A percentile compares a stretch with the other conserved stretches of the same genome.
These are phyloP conservation scores for Parastagonospora avenae DNA, from an alignment of 2,329 filamentous ascomycete genomes.

Conservation along the genomic window DNA sequence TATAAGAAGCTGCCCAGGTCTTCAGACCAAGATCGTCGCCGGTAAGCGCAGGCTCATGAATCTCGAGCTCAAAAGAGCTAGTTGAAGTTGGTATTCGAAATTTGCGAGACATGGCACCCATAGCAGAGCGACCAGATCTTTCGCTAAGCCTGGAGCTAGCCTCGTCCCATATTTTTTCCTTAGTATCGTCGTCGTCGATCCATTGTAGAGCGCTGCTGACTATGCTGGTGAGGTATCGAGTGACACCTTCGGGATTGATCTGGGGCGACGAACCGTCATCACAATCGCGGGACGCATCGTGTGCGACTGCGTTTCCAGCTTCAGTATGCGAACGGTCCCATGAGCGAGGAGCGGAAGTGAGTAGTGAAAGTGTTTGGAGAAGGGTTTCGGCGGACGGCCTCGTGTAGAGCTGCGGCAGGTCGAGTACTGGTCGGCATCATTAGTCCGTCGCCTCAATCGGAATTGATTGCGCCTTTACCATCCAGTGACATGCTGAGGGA, in stretches of 20 bases:
- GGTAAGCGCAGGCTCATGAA: slow-evolving; percentile 86
- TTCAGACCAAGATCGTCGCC: slow-evolving; percentile 90
- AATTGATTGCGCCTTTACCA: slow-evolving; percentile 22
- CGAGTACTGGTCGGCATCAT: slow-evolving; percentile 59
- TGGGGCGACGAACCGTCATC: slow-evolving; percentile 30
- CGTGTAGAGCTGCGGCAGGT: slow-evolving; percentile 83
- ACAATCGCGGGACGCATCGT: not conserved
- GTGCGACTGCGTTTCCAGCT: slow-evolving; percentile 23
- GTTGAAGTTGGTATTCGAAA: slow-evolving; percentile 61
- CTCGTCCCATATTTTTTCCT: slow-evolving; percentile 75
- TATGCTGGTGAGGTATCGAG: slow-evolving; percentile 71
- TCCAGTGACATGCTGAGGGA: slow-evolving; percentile 32
- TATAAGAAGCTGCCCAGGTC: slow-evolving; percentile 91
- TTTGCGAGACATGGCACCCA: slow-evolving; percentile 65
- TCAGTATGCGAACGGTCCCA: slow-evolving; percentile 62
- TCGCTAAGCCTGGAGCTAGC: slow-evolving; percentile 83
- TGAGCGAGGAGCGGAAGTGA: slow-evolving; percentile 70
- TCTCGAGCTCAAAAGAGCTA: slow-evolving; percentile 61
- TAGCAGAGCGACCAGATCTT: slow-evolving; percentile 77
- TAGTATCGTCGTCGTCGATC: slow-evolving; percentile 69
- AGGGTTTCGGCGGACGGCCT: slow-evolving; percentile 71
- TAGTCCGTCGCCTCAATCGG: slow-evolving; percentile 8
- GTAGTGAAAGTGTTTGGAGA: slow-evolving; percentile 66
- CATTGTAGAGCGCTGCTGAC: slow-evolving; percentile 70
- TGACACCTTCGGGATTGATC: slow-evolving; percentile 57